Percentiles rank a stretch among this genome's conserved stretches.
Conservation (phyloP, 805 yeast species). For the Kodamaea neixiangensis region DNA sequence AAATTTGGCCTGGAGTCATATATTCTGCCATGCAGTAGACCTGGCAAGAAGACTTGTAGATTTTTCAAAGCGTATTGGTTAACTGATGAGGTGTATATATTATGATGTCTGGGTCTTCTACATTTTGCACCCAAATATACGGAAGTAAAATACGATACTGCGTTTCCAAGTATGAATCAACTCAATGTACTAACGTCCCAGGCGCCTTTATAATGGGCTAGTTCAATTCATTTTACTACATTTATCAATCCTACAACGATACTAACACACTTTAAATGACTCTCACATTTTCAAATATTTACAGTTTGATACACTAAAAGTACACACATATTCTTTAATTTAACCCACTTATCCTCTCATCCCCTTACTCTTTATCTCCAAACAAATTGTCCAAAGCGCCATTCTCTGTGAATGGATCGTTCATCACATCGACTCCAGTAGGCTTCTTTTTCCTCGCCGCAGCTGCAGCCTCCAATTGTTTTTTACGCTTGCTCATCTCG, state of each 20-base stretch:
- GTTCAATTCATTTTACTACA: too few relatives aligned
- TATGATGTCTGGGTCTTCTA: neutral
- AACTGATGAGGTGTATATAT: too few relatives aligned
- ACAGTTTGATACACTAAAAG: slow-evolving; percentile 5
- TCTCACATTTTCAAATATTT: neutral
- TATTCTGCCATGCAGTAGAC: too few relatives aligned
- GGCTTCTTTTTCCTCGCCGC: slow-evolving; percentile 48
- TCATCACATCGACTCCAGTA: slow-evolving; percentile 53
- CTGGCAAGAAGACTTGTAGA: too few relatives aligned
- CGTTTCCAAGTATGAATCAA: too few relatives aligned
- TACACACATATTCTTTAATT: neutral
- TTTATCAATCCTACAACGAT: too few relatives aligned
- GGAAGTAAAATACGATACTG: too few relatives aligned
- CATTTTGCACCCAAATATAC: neutral
- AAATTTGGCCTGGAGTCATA: too few relatives aligned
- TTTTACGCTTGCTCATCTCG: slow-evolving; percentile 50
- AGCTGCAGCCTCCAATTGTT: slow-evolving; percentile 53
- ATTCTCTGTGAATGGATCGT: slow-evolving; percentile 71
- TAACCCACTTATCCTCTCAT: neutral
- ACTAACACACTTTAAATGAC: neutral
- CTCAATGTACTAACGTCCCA: too few relatives aligned
- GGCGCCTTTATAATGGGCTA: too few relatives aligned
- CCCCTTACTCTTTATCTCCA: slow-evolving; percentile 38
- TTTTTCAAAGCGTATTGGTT: too few relatives aligned
- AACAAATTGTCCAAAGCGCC: slow-evolving; percentile 64